Evolutionary conservation across 495 filamentous ascomycete genomes (phyloP), one percentile per base, ranked within the genome.

Genomic region (Clohesyomyces aquaticus): DNA sequence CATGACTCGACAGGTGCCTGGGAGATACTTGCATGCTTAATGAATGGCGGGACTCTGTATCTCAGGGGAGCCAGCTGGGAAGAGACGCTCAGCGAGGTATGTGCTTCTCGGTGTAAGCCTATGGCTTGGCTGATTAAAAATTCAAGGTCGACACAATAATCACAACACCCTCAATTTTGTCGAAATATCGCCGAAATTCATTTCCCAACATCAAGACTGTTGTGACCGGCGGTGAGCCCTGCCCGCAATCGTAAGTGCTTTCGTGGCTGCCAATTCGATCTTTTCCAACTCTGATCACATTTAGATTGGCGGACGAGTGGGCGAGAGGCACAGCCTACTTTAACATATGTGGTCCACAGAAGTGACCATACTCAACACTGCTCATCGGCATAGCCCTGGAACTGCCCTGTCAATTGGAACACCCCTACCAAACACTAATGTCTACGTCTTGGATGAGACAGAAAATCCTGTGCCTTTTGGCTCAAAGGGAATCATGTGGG

Each of bases 321-420:
- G 46, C 61, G 8, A 45, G 58, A 50, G 42, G 47, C 46, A 45
- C 54, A 11, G 50, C 47, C 45, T 65, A 65, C 61, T 65, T 58
- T 47, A 65, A 65, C 29, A 65, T 65, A 16, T 65, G 61, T 25
- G 61, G 61, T 9, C 61, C 61, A 65, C 61, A 23, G 61, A 65
- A 22, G 58, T 65, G 43, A 65, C 61, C 3, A 65, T 65, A n/a
- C 46, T 65, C 12, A 65, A 65, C 26, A 50, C 61, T 4, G 61
- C 61, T 38, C 61, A 65, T 41, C 54, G 41, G 29, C 61, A 65
- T 58, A 50, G 28, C 43, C 53, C 61, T 6, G 61, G 54, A n/a
- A 29, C 28, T 14, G 29, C 61, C 16, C 54, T 65, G 38, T 49
- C 61, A 3, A 65, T 65, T 46, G 61, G 61, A 3, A 51, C 18